Percentiles rank a stretch among this genome's conserved stretches.
Conservation (phyloP, 1,284 basidiomycete genomes). For the Inonotus hispidus region DNA sequence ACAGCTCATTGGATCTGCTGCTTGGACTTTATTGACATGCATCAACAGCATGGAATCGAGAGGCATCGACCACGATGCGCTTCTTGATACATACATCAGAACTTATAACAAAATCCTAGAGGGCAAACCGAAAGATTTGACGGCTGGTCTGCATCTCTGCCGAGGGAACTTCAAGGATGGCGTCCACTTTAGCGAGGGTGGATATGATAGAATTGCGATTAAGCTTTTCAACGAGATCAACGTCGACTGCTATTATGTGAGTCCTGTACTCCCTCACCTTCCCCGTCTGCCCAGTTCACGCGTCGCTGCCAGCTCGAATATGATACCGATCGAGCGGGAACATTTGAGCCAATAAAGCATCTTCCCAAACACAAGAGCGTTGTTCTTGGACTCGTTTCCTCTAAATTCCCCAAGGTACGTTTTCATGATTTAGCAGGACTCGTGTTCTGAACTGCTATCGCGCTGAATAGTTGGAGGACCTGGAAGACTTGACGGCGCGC, state of each 20-base stretch:
- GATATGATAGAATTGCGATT: constrained; percentile 68
- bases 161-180: constrained; percentile 75
- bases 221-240: constrained; percentile 71
- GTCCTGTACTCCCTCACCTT: constrained; percentile 21
- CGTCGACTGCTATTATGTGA: constrained; percentile 70
- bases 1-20: background rate
- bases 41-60: constrained; percentile 43
- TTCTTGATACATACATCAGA: constrained; percentile 65
- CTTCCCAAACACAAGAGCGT: constrained; percentile 64
- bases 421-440: constrained; percentile 4
- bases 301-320: constrained; percentile 54
- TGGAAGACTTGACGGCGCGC: constrained; percentile 50
- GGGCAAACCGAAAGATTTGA: constrained; percentile 58
- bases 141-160: constrained; percentile 69
- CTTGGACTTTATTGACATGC: background rate
- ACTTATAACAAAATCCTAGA: constrained; percentile 64
- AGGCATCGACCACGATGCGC: constrained; percentile 54
- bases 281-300: background rate
- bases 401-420: constrained; percentile 55
- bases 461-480: constrained; percentile 48
- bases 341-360: constrained; percentile 61
- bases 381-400: constrained; percentile 71
- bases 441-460: background rate
- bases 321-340: constrained; percentile 68
- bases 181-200: constrained; percentile 65